Conservation (phyloP, 306 rosid species). For the Aeschynomene evenia region DNA sequence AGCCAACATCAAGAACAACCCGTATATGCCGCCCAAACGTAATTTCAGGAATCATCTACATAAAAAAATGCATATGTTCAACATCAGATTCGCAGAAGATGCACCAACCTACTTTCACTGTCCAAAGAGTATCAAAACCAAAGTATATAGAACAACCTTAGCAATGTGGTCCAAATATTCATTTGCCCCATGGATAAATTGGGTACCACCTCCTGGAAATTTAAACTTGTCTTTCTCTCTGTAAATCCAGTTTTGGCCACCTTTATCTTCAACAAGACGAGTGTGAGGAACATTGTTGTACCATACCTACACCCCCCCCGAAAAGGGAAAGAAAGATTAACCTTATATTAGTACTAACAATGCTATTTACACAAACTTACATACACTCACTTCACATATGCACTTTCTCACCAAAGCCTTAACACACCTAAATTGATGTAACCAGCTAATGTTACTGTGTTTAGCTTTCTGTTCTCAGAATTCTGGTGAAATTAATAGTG, state of each 20-base stretch:
- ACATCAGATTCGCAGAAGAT: slow-evolving; percentile 28
- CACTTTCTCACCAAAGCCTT: no score
- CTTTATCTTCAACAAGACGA: slow-evolving; percentile 91
- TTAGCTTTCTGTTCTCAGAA: no score
- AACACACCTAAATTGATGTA: background rate
- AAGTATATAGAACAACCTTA: slow-evolving; percentile 47
- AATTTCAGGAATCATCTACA: slow-evolving; percentile 78
- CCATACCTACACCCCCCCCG: slow-evolving; percentile 64
- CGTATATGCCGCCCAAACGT: slow-evolving; percentile 80
- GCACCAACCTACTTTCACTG: slow-evolving; percentile 1
- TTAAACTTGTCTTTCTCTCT: slow-evolving; percentile 65
- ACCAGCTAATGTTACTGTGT: no score
- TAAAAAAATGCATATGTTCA: slow-evolving; percentile 14
- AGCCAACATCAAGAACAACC: slow-evolving; percentile 86
- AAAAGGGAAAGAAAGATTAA: background rate
- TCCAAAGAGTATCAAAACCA: slow-evolving; percentile 3
- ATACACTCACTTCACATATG: no score
- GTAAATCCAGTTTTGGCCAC: slow-evolving; percentile 94
- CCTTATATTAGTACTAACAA: background rate
- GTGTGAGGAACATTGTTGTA: slow-evolving; percentile 86
- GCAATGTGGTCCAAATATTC: slow-evolving; percentile 86
- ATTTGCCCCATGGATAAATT: slow-evolving; percentile 91
- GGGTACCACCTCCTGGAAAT: slow-evolving; percentile 99
- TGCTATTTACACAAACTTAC: background rate
- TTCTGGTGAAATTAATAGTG: no score